Percentiles rank a stretch among this genome's conserved stretches.
phyloP scores from a whole-genome alignment of 495 filamentous ascomycete genomes.

The Aspergillus haitiensis region DNA sequence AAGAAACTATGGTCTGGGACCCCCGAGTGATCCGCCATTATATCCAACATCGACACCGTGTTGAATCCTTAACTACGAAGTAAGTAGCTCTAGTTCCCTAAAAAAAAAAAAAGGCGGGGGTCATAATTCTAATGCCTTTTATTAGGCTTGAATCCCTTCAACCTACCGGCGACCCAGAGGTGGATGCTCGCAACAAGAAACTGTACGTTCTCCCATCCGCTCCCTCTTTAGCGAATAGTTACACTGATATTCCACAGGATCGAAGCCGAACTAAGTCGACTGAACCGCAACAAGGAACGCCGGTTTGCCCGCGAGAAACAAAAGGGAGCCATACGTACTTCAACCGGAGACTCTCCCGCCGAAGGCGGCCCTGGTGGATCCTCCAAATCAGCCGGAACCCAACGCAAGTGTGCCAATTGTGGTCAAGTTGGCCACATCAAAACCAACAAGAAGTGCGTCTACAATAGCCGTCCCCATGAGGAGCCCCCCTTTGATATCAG shows the following conservation, averaged over 20 bases:
- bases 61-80: conserved; percentile 67
- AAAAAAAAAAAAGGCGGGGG: no score
- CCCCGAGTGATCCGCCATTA: conserved; percentile 72
- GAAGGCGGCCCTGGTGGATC: conserved; percentile 48
- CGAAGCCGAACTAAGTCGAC: conserved; percentile 72
- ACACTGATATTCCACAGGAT: conserved; percentile 49
- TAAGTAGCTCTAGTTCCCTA: conserved; percentile 42
- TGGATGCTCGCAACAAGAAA: conserved; percentile 60
- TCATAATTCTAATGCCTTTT: conserved; percentile 1
- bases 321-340: conserved; percentile 57
- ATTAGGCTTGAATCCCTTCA: conserved; percentile 56
- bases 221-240: neutral
- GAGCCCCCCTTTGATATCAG: conserved; percentile 18
- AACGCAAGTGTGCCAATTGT: conserved; percentile 95
- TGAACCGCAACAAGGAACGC: conserved; percentile 88
- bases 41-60: conserved; percentile 49
- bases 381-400: conserved; percentile 63
- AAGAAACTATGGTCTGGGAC: conserved; percentile 66
- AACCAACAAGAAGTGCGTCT: conserved; percentile 89
- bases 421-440: conserved; percentile 96
- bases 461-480: conserved; percentile 1
- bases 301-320: conserved; percentile 88
- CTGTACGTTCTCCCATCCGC: conserved; percentile 33
- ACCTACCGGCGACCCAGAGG: conserved; percentile 75
- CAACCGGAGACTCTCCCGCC: conserved; percentile 40